phyloP scores from a whole-genome alignment of 2,329 filamentous ascomycete genomes.

The Neurospora crassa region DNA sequence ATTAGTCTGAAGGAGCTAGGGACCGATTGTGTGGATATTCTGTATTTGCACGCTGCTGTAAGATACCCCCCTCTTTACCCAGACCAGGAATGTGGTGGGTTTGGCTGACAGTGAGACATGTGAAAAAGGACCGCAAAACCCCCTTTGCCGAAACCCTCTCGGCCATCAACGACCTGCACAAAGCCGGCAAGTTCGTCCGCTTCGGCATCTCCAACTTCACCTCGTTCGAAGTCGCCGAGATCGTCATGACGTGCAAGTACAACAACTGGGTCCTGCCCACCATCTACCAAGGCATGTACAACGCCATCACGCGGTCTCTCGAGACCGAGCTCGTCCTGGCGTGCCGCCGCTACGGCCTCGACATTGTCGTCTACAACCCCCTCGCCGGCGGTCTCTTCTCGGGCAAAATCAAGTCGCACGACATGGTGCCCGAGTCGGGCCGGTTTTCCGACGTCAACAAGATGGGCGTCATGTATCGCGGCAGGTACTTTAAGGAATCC shows the following conservation, averaged over 20 bases:
- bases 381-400: constrained; percentile 61
- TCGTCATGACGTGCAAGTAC: constrained; percentile 58
- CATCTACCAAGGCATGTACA: constrained; percentile 70
- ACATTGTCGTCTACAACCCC: constrained; percentile 63
- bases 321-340: constrained; percentile 58
- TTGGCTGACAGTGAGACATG: too few relatives aligned
- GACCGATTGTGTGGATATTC: constrained; percentile 60
- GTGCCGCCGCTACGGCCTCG: constrained; percentile 57
- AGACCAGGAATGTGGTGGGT: too few relatives aligned
- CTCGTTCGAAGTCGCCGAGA: constrained; percentile 67
- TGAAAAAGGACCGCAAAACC: constrained; percentile 36
- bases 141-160: constrained; percentile 61
- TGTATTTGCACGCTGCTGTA: constrained; percentile 62
- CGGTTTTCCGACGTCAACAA: constrained; percentile 19
- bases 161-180: constrained; percentile 59
- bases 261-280: constrained; percentile 60
- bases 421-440: constrained; percentile 20
- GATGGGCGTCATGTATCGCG: constrained; percentile 42
- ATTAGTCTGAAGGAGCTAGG: constrained; percentile 62
- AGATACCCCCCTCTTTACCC: constrained; percentile 1
- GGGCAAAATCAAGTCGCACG: constrained; percentile 38
- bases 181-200: constrained; percentile 60
- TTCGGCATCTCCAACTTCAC: constrained; percentile 66
- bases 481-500: constrained; percentile 55
- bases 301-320: constrained; percentile 36